Percentiles rank a stretch among this genome's conserved stretches.
Evolutionary conservation across 2,329 filamentous ascomycete species (phyloP).

Genomic region (Penicillium sp.): DNA sequence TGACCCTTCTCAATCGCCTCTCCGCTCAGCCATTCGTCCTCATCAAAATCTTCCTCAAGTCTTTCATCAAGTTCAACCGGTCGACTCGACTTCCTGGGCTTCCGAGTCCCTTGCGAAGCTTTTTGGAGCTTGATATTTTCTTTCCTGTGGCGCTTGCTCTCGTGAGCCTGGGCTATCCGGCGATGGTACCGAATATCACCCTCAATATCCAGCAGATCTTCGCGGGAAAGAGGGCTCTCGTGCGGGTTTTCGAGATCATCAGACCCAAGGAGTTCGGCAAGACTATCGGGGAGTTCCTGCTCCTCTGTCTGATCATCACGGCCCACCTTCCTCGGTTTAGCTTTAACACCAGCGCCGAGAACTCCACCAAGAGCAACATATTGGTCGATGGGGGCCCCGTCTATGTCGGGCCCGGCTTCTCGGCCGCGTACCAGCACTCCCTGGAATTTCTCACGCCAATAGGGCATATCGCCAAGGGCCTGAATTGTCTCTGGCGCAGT

Average conservation of each 20-base stretch:
- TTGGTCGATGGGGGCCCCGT: background rate
- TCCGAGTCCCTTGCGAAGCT: background rate
- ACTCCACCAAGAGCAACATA: background rate
- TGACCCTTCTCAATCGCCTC: background rate
- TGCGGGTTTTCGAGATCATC: background rate
- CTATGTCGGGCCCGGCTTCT: background rate
- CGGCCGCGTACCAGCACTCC: conserved; percentile 35
- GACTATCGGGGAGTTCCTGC: background rate
- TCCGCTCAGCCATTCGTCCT: background rate
- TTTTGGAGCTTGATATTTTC: background rate
- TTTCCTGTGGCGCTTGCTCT: background rate
- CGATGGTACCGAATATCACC: conserved; percentile 2
- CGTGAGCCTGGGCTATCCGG: background rate
- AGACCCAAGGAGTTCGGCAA: background rate
- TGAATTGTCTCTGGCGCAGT: conserved; percentile 37
- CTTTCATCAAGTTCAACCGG: background rate
- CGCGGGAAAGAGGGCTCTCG: conserved; percentile 3
- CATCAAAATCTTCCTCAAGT: background rate
- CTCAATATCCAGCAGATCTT: conserved; percentile 10
- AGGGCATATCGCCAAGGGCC: conserved; percentile 37
- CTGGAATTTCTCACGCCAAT: conserved; percentile 40
- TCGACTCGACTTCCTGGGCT: background rate
- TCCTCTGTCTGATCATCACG: background rate
- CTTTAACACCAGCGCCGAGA: background rate
- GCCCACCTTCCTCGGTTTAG: background rate